Evolutionary conservation across 805 yeast genomes (phyloP).

Genomic region (Metschnikowia matae): DNA sequence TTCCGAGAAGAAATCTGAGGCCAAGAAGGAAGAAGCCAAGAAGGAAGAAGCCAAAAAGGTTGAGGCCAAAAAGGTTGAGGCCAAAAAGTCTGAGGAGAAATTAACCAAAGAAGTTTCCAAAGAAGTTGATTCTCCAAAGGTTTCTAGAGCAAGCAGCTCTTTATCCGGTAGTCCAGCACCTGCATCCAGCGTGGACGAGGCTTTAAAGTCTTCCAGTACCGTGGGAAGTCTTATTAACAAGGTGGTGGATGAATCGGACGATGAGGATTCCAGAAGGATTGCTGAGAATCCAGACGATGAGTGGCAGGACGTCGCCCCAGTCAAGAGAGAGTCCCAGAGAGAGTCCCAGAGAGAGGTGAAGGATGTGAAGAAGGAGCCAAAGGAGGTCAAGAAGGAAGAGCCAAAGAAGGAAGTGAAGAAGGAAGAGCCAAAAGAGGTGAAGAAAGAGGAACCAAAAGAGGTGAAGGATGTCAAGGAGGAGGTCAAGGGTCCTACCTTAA

Average conservation of each 20-base stretch:
- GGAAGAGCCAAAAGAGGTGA: constrained; percentile 1
- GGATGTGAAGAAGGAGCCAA: not conserved
- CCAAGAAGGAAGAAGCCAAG: constrained; percentile 7
- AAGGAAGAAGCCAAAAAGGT: too few relatives aligned
- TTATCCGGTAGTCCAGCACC: constrained; percentile 10
- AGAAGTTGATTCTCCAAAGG: not conserved
- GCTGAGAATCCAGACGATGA: constrained; percentile 28
- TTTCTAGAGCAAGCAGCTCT: not conserved
- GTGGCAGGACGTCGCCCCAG: constrained; percentile 38
- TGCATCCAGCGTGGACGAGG: constrained; percentile 24
- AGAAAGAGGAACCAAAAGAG: constrained; percentile 13
- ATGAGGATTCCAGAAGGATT: constrained; percentile 26
- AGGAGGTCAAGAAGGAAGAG: not conserved
- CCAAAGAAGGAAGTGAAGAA: constrained; percentile 1
- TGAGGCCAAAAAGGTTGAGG: not conserved
- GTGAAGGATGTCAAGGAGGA: not conserved
- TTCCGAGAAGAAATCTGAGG: constrained; percentile 19
- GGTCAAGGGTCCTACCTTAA: constrained; percentile 47
- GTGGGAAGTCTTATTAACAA: constrained; percentile 34
- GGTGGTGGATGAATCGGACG: constrained; percentile 37
- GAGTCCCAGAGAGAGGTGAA: not conserved
- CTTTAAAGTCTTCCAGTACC: constrained; percentile 33
- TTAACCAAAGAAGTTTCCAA: not conserved
- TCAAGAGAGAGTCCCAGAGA: not conserved
- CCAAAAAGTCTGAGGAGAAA: too few relatives aligned